Conservation (phyloP, 2,329 filamentous ascomycete species). For the Coniochaeta hoffmannii region DNA sequence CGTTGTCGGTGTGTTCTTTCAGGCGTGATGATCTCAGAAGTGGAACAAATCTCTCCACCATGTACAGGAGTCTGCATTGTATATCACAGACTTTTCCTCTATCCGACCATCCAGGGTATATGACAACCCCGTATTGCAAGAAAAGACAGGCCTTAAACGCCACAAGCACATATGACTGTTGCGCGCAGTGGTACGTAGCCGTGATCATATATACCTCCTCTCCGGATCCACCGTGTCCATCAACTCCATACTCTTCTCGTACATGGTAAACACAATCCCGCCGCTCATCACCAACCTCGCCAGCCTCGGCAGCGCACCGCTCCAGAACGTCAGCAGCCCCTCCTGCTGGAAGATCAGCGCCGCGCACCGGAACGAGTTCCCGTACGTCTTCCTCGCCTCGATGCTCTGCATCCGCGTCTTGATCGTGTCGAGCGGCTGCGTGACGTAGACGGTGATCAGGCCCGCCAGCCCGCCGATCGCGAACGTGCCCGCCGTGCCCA, state of each 20-base stretch:
- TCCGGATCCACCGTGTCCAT: conserved; percentile 77
- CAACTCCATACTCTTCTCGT: conserved; percentile 92
- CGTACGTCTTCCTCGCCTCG: conserved; percentile 72
- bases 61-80: conserved; percentile 4
- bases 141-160: not conserved
- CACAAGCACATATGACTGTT: not conserved
- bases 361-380: conserved; percentile 81
- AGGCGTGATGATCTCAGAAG: conserved; percentile 11
- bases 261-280: conserved; percentile 97
- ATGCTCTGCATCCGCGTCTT: conserved; percentile 99
- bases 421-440: conserved; percentile 76
- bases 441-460: conserved; percentile 78
- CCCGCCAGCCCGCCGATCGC: conserved; percentile 84
- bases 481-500: conserved; percentile 82
- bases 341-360: conserved; percentile 80
- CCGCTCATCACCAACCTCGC: conserved; percentile 83
- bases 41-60: not conserved
- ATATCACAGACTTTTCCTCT: conserved; percentile 7
- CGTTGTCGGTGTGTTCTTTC: conserved; percentile 6
- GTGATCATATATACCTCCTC: conserved; percentile 70
- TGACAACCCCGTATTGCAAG: not conserved
- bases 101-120: conserved; percentile 5
- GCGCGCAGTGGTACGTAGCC: no score
- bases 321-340: conserved; percentile 87
- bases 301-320: conserved; percentile 79